Evolutionary conservation across 441 rosid genomes (phyloP).

Genomic region (Pelargonium citronellum): DNA sequence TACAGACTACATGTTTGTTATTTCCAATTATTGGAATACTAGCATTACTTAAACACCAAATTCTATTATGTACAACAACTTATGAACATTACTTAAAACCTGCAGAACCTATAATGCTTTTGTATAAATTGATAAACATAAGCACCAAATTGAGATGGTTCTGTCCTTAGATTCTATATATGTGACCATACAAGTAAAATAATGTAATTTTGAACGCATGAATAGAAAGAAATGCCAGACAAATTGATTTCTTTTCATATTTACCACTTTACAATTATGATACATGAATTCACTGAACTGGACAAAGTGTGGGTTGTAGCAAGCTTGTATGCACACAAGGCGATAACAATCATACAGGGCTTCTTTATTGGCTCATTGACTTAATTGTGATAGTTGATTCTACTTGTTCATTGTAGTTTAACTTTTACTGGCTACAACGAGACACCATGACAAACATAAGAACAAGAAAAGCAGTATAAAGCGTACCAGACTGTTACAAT

Average conservation of each 20-base stretch:
- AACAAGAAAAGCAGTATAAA: constrained; percentile 4
- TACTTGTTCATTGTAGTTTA: background rate
- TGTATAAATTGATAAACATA: background rate
- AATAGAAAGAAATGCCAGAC: background rate
- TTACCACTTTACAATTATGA: background rate
- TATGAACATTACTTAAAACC: background rate
- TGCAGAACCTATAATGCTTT: background rate
- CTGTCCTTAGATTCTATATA: background rate
- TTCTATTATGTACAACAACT: background rate
- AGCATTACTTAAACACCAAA: constrained; percentile 3
- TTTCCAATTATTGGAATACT: constrained; percentile 8
- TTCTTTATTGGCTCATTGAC: background rate
- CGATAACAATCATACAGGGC: background rate
- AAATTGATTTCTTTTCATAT: background rate
- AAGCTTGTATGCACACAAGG: background rate
- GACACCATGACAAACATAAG: background rate
- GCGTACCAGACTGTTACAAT: constrained; percentile 85
- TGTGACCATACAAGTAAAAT: background rate
- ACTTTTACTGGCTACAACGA: background rate
- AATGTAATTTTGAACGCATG: background rate
- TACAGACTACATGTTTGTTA: constrained; percentile 10
- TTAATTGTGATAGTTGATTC: background rate
- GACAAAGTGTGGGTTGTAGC: background rate
- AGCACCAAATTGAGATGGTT: background rate
- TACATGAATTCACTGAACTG: background rate